Evolutionary conservation across 139 green algal species (phyloP), one percentile per base, ranked within the genome.

Genomic region (Chlorella sp.): DNA sequence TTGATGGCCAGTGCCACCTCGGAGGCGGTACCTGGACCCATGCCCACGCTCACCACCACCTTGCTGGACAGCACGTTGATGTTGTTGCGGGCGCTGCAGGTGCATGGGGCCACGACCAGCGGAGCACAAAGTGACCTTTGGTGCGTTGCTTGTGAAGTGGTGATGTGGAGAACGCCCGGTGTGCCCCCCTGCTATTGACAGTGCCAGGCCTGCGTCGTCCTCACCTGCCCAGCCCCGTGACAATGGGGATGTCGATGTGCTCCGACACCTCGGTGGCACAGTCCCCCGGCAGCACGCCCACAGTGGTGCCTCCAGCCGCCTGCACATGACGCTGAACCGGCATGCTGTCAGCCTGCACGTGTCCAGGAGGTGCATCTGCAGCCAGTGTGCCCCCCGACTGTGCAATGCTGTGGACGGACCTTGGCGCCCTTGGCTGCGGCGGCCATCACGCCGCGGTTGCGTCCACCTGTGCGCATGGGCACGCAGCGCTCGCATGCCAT

Each of bases 181-280:
- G n/a, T n/a, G n/a, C n/a, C n/a, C n/a, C n/a, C n/a, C n/a, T n/a
- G n/a, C n/a, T n/a, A n/a, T n/a, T n/a, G n/a, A n/a, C n/a, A n/a
- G n/a, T n/a, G 55, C 55, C 22, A 64, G 24, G 22, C 4, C 55
- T 30, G 55, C 4, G 55, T 64, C 20, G 24, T 4, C 24, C 66
- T 31, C 49, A 73, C 68, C 49, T 74, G 74, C 79, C 79, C 61
- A 85, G 61, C 33, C 79, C 79, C 31, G 79, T 85, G 30, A 85
- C 27, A 50, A 85, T 85, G 61, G 74, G 79, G 27, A 85, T 81
- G 74, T 85, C 79, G 0, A 85, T 63, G 23, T 71, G 71, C 2
- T 67, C 49, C 32, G 62, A 71, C n/a, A 77, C 2, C 14, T 81
- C 74, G 31, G 22, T 23, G 1, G 35, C 10, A 30, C 77, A 59